Evolutionary conservation across 2,329 filamentous ascomycete genomes (phyloP).

Genomic region (Microdochium trichocladiopsis): DNA sequence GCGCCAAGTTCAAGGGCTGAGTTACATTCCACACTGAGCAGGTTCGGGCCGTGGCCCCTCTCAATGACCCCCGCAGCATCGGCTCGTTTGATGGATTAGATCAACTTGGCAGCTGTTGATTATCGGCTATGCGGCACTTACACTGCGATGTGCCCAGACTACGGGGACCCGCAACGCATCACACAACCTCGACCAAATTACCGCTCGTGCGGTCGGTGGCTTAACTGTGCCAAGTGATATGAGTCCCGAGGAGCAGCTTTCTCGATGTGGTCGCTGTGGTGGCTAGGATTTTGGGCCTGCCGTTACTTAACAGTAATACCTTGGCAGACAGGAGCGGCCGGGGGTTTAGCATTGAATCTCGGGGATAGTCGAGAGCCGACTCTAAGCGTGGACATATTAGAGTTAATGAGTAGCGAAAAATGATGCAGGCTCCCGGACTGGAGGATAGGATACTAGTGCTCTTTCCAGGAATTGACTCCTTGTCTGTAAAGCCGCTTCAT

Average conservation of each 20-base stretch:
- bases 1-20: not conserved
- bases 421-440: no score
- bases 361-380: no score
- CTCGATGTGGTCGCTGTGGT: not conserved
- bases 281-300: not conserved
- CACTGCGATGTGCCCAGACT: not conserved
- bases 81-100: not conserved
- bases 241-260: not conserved
- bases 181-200: not conserved
- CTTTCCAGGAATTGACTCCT: no score
- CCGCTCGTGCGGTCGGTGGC: not conserved
- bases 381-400: no score
- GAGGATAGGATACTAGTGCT: no score
- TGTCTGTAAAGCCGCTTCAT: no score
- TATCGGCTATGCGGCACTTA: not conserved
- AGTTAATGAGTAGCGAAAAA: no score
- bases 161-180: not conserved
- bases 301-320: not conserved
- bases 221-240: not conserved
- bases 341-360: not conserved
- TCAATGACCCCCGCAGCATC: not conserved
- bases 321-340: not conserved
- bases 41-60: not conserved
- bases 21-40: not conserved
- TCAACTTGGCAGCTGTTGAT: not conserved